Base-by-base conservation (phyloP, 352 stramenopile genomes). In the Phytophthora fragariaefolia region DNA sequence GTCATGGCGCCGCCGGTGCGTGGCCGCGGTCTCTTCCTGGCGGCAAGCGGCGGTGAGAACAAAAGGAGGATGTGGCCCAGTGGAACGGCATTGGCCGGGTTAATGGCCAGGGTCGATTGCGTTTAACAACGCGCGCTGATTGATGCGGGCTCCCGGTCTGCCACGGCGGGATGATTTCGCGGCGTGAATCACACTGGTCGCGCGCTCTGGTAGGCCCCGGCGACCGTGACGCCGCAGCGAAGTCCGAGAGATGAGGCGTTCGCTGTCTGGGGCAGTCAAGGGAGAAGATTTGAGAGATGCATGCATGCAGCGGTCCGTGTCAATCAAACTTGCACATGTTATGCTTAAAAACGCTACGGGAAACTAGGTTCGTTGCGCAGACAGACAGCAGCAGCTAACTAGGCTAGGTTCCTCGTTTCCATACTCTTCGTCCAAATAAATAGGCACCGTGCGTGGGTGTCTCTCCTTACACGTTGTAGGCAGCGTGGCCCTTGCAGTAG, bases 401-500 rank as follows among this genome's bases (percentile, higher is more conserved):
- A 56, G 49, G 51, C 47, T 56, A 67, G 20, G 18, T 36, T 55
- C 52, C 56, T 62, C 53, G 23, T 58, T 30, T 59, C 26, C 47
- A 54, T 45, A 47, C 32, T 50, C 45, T 55, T 40, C 30, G 34
- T 63, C 56, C 49, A 47, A 76, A 76, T 76, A 76, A 76, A 76
- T 76, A 76, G 57, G 47, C 45, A 59, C 26, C 40, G 38, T 18
- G 27, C 24, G 4, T 10, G 6, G 34, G 22, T 23, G 18, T 27
- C 18, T n/a, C 32, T 32, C 32, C 47, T 70, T 62, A 77, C n/a
- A 58, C 22, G 62, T 74, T 81, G 69, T 74, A 63, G 49, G 58
- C 51, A 12, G 73, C 68, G 66, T 92, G 83, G 28, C 76, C 66
- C 64, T 88, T 82, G 72, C 83, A 92, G 51, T 80, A 80, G 68